Percentiles rank a stretch among this genome's conserved stretches.
Evolutionary conservation across 2,329 filamentous ascomycete species (phyloP).

Genomic region (Pseudogymnoascus sp.): DNA sequence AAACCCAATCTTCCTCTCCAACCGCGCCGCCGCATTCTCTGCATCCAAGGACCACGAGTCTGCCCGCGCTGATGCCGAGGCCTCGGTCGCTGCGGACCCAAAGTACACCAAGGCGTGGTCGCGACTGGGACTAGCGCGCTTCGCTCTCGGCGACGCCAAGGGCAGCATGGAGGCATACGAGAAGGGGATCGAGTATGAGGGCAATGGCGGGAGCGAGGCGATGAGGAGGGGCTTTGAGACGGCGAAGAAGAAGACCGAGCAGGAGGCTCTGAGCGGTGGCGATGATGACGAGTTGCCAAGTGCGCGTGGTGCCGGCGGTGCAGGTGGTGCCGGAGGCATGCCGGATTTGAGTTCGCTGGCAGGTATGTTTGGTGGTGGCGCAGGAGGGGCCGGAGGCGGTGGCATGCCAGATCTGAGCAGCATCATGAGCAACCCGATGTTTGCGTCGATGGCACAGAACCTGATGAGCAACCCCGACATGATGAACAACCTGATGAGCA

Average conservation of each 20-base stretch:
- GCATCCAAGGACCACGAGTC: constrained; percentile 76
- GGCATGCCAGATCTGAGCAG: constrained; percentile 81
- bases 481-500: constrained; percentile 88
- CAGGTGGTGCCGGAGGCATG: constrained; percentile 51
- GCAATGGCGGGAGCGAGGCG: constrained; percentile 85
- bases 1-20: constrained; percentile 95
- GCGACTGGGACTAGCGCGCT: constrained; percentile 80
- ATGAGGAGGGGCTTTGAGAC: constrained; percentile 98
- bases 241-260: constrained; percentile 76
- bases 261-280: constrained; percentile 52
- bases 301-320: constrained; percentile 39
- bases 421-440: constrained; percentile 98
- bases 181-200: constrained; percentile 87
- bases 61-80: constrained; percentile 80
- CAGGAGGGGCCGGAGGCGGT: constrained; percentile 53
- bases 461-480: constrained; percentile 94
- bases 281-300: constrained; percentile 42
- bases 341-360: constrained; percentile 65
- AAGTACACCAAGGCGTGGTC: constrained; percentile 98
- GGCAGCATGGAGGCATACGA: constrained; percentile 92
- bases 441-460: constrained; percentile 92
- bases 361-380: constrained; percentile 60
- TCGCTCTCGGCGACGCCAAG: constrained; percentile 82
- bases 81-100: constrained; percentile 79
- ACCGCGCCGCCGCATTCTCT: constrained; percentile 89